phyloP scores from a whole-genome alignment of 495 filamentous ascomycete species.

The Melanomma pulvis-pyrius region DNA sequence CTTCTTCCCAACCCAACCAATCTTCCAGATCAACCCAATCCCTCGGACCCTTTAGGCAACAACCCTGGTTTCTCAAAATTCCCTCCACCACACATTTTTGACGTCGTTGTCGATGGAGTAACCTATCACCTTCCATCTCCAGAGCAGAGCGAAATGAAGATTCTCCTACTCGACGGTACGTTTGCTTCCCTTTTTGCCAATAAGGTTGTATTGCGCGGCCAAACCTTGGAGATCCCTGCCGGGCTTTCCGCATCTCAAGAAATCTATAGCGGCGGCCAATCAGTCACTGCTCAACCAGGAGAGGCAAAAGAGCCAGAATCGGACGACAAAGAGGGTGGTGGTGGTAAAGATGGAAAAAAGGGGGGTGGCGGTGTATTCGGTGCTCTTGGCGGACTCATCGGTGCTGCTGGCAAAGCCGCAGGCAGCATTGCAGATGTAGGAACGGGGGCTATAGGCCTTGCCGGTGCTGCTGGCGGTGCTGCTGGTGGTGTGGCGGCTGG shows the following conservation, averaged over 20 bases:
- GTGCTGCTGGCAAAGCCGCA: neutral
- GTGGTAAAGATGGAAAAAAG: too few species aligned
- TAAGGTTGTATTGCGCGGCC: conserved; percentile 9
- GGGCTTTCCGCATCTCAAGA: conserved; percentile 1
- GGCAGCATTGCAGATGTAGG: neutral
- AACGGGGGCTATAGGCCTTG: neutral
- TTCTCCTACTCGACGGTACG: conserved; percentile 14
- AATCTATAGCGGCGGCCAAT: conserved; percentile 7
- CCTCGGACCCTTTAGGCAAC: neutral
- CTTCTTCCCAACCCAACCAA: neutral
- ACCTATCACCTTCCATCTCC: conserved; percentile 10
- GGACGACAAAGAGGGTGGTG: neutral
- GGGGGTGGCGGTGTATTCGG: neutral
- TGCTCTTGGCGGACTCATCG: neutral
- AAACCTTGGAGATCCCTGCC: conserved; percentile 11
- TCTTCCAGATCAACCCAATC: neutral
- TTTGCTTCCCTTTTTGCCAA: neutral
- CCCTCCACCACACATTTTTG: conserved; percentile 1
- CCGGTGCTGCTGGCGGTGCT: neutral
- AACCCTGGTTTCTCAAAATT: too few species aligned
- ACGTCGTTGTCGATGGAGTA: conserved; percentile 7
- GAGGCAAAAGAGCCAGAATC: neutral
- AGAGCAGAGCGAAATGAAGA: neutral
- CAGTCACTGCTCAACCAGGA: conserved; percentile 11
- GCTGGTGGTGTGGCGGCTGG: neutral